phyloP scores from a whole-genome alignment of 495 filamentous ascomycete genomes.

The Podospora sp. region DNA sequence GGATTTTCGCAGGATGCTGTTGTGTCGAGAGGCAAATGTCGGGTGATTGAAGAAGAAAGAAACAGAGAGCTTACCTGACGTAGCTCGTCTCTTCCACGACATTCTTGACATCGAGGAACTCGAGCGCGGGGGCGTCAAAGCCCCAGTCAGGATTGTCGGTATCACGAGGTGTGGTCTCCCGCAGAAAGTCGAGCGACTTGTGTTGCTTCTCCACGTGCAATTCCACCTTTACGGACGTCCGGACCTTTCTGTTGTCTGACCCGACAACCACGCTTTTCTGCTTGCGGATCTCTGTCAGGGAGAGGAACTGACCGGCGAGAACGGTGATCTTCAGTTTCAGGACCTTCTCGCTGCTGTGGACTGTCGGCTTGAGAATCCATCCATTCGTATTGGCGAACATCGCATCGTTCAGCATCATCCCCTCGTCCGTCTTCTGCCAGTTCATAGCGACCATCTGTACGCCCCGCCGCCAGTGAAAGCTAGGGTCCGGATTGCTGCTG shows the following conservation, averaged over 20 bases:
- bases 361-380: conserved; percentile 82
- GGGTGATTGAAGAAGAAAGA: neutral
- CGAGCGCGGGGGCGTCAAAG: conserved; percentile 30
- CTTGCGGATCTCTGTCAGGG: conserved; percentile 32
- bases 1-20: neutral
- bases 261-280: conserved; percentile 28
- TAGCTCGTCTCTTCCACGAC: conserved; percentile 52
- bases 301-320: conserved; percentile 48
- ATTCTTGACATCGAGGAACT: conserved; percentile 43
- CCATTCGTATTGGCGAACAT: conserved; percentile 86
- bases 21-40: neutral
- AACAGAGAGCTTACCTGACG: conserved; percentile 44
- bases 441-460: conserved; percentile 94
- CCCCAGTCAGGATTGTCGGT: conserved; percentile 50
- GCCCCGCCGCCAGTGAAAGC: conserved; percentile 80
- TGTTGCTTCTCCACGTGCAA: conserved; percentile 70
- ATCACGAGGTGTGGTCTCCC: conserved; percentile 36
- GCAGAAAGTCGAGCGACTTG: conserved; percentile 37
- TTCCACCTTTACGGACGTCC: conserved; percentile 68
- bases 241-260: conserved; percentile 33
- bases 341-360: conserved; percentile 41
- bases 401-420: conserved; percentile 92
- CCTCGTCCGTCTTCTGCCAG: conserved; percentile 87
- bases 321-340: conserved; percentile 49
- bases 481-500: conserved; percentile 85